These are phyloP conservation scores for Elymus sibiricus DNA, from an alignment of 176 grass and related monocot genomes.

Conservation along the genomic window DNA sequence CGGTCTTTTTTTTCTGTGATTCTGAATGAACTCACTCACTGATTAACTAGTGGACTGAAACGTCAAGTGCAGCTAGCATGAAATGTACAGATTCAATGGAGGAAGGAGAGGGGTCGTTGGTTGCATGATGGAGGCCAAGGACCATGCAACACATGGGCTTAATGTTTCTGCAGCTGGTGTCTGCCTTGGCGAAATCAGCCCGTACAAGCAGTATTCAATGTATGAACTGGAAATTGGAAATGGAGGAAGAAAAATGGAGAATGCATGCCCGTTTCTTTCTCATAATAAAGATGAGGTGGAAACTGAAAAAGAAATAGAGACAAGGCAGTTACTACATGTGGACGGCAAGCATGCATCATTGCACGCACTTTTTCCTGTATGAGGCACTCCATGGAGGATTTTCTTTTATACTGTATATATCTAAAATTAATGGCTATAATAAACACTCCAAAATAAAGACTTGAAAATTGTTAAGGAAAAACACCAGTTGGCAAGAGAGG, in stretches of 20 bases:
- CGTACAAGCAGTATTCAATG: conserved; percentile 42
- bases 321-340: neutral
- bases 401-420: neutral
- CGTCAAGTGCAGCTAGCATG: conserved; percentile 30
- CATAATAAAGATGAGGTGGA: neutral
- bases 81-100: conserved; percentile 45
- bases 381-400: conserved; percentile 4
- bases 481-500: neutral
- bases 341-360: conserved; percentile 18
- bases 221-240: conserved; percentile 14
- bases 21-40: conserved; percentile 22
- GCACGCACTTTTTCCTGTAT: conserved; percentile 23
- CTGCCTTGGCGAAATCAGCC: conserved; percentile 26
- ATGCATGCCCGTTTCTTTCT: neutral
- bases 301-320: neutral
- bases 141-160: conserved; percentile 36
- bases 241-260: neutral
- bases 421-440: neutral
- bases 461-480: neutral
- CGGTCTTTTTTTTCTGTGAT: neutral
- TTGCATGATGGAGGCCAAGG: conserved; percentile 29
- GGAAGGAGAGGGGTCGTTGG: conserved; percentile 12
- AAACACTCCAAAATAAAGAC: neutral
- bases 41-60: conserved; percentile 31
- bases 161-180: conserved; percentile 50